phyloP scores from a whole-genome alignment of 2,329 filamentous ascomycete species.

The Penicillium occitanis region DNA sequence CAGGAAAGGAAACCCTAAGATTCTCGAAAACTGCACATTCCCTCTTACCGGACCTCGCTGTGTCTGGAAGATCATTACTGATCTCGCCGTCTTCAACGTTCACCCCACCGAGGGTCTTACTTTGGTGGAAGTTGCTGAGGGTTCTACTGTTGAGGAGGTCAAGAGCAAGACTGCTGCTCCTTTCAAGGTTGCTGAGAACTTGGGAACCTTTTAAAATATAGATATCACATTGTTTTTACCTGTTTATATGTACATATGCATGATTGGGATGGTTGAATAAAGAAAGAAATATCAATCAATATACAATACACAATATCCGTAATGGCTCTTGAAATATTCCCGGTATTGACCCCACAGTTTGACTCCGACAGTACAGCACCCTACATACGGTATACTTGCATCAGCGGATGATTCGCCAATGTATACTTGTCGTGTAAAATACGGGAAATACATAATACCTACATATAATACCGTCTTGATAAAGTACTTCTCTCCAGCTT shows the following conservation, averaged over 20 bases:
- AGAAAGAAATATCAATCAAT: neutral
- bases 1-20: slow-evolving; percentile 68
- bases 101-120: slow-evolving; percentile 57
- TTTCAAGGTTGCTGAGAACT: slow-evolving; percentile 62
- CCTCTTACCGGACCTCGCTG: slow-evolving; percentile 65
- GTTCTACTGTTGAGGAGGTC: slow-evolving; percentile 67
- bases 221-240: neutral
- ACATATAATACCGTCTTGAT: neutral
- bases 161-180: slow-evolving; percentile 68
- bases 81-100: slow-evolving; percentile 72
- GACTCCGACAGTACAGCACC: neutral
- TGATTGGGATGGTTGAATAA: neutral
- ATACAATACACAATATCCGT: neutral
- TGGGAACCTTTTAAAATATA: slow-evolving; percentile 49
- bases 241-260: slow-evolving; percentile 11
- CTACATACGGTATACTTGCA: neutral
- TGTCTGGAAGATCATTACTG: slow-evolving; percentile 70
- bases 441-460: neutral
- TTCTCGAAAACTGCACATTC: slow-evolving; percentile 61
- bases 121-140: slow-evolving; percentile 70
- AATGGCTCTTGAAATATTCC: neutral
- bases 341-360: neutral
- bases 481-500: neutral
- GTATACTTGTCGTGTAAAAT: neutral
- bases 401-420: neutral